Conservation (phyloP, 306 rosid species). For the Lithocarpus polystachyus region DNA sequence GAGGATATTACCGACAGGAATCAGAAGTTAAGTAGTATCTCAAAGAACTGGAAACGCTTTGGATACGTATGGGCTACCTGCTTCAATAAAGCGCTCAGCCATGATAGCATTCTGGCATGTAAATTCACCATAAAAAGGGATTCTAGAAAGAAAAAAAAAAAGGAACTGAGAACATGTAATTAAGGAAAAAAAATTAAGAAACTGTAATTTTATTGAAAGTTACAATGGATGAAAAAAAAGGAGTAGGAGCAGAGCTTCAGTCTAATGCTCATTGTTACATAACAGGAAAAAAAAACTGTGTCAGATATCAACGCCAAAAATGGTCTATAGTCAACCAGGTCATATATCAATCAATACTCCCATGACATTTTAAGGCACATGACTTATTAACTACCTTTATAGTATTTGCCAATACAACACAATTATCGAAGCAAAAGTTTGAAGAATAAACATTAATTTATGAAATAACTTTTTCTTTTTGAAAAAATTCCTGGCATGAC, state of each 20-base stretch:
- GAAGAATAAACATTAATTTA: background rate
- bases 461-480: no score
- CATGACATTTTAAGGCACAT: background rate
- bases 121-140: conserved; percentile 88
- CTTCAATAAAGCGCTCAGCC: conserved; percentile 97
- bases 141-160: conserved; percentile 46
- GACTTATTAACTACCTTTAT: background rate
- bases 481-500: no score
- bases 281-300: no score
- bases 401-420: background rate
- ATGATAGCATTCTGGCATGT: conserved; percentile 86
- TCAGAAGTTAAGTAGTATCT: conserved; percentile 15
- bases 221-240: background rate
- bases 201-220: background rate
- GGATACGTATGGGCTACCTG: conserved; percentile 99
- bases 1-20: background rate
- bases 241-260: no score
- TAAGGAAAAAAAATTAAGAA: conserved; percentile 13
- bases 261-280: no score
- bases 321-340: background rate
- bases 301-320: background rate
- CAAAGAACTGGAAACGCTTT: conserved; percentile 31
- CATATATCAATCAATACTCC: background rate
- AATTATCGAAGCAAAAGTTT: background rate
- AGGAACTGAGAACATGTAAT: conserved; percentile 12